phyloP scores from a whole-genome alignment of 2,329 filamentous ascomycete species.

The Paecilomyces sp. region DNA sequence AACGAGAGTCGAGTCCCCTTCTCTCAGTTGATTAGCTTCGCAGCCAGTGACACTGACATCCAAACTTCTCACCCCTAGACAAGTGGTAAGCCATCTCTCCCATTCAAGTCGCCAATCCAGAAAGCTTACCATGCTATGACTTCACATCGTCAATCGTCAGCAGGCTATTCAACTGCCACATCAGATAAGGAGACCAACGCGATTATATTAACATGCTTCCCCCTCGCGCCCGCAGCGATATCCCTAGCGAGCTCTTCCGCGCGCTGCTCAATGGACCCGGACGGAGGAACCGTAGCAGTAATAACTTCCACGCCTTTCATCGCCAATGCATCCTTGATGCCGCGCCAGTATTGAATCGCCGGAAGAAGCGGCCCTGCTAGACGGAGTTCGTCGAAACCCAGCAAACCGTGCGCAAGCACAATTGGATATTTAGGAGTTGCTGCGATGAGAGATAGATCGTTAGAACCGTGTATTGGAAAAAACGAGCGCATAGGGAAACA shows the following conservation, averaged over 20 bases:
- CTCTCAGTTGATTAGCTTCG: conserved; percentile 3
- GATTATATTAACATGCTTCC: conserved; percentile 57
- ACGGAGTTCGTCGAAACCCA: conserved; percentile 58
- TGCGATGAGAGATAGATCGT: conserved; percentile 6
- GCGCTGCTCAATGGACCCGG: conserved; percentile 52
- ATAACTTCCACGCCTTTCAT: conserved; percentile 55
- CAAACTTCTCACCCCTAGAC: conserved; percentile 23
- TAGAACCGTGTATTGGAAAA: neutral
- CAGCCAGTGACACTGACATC: neutral
- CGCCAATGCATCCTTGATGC: conserved; percentile 52
- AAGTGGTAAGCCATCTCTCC: conserved; percentile 3
- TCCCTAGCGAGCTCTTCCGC: conserved; percentile 47
- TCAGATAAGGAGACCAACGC: conserved; percentile 39
- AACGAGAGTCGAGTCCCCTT: conserved; percentile 56
- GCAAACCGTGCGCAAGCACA: conserved; percentile 57
- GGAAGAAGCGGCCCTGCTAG: conserved; percentile 48
- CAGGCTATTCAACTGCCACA: neutral
- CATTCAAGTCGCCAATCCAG: neutral
- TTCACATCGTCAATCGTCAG: conserved; percentile 11
- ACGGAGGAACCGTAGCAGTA: conserved; percentile 52
- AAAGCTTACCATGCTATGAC: conserved; percentile 42
- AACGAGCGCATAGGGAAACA: neutral
- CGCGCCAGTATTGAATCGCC: conserved; percentile 58
- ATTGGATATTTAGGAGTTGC: conserved; percentile 49
- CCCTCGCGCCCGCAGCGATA: conserved; percentile 47